Evolutionary conservation across 331 rosid genomes (phyloP).

Genomic region (Quercus tomentella): DNA sequence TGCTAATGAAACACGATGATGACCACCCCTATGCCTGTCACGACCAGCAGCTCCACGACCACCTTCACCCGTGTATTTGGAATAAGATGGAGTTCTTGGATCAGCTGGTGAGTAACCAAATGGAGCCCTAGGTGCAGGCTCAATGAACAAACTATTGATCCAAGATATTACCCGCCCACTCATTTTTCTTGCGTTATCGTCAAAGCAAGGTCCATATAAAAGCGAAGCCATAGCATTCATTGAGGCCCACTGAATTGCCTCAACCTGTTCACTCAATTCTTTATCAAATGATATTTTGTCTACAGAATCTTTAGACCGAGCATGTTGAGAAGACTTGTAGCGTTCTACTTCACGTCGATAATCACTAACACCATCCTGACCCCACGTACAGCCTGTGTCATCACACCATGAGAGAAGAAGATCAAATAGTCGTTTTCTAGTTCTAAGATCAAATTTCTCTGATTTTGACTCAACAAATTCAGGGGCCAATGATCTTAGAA

Average conservation of each 20-base stretch:
- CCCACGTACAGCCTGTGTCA: slow-evolving; percentile 77
- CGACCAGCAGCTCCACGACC: slow-evolving; percentile 83
- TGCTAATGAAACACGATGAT: slow-evolving; percentile 84
- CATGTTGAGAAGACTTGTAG: slow-evolving; percentile 95
- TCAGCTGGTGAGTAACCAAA: slow-evolving; percentile 98
- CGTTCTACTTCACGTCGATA: slow-evolving; percentile 98
- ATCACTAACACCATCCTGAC: slow-evolving; percentile 85
- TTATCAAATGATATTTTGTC: slow-evolving; percentile 96
- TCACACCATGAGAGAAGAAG: slow-evolving; percentile 96
- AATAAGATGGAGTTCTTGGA: slow-evolving; percentile 96
- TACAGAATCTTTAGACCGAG: slow-evolving; percentile 93
- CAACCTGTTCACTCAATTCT: slow-evolving; percentile 93
- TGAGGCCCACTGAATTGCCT: slow-evolving; percentile 99
- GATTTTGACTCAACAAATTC: slow-evolving; percentile 97
- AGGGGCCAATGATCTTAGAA: slow-evolving; percentile 91
- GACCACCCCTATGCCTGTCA: slow-evolving; percentile 91
- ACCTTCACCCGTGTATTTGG: slow-evolving; percentile 78
- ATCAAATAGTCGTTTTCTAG: slow-evolving; percentile 89
- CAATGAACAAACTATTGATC: slow-evolving; percentile 93
- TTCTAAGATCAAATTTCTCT: slow-evolving; percentile 88
- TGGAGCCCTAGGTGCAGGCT: slow-evolving; percentile 94
- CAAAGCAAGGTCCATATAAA: slow-evolving; percentile 96
- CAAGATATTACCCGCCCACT: slow-evolving; percentile 95
- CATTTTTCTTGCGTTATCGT: slow-evolving; percentile 99
- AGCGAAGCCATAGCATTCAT: slow-evolving; percentile 98